Percentiles rank a stretch among this genome's conserved stretches.
These are phyloP conservation scores for Musa schizocarpa DNA, from an alignment of 176 grass and related monocot species.

Conservation along the genomic window DNA sequence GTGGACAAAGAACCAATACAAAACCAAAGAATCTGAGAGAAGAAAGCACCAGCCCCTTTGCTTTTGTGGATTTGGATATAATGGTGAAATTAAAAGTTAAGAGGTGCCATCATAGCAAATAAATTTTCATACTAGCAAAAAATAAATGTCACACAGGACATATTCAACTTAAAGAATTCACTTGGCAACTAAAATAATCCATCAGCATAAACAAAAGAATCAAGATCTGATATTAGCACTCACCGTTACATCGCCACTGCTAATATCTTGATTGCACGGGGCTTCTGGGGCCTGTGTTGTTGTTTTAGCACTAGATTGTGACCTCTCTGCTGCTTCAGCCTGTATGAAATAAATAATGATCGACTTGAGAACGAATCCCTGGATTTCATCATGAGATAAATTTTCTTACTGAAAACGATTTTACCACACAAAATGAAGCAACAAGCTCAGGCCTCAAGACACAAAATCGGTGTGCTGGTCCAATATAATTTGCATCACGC, in stretches of 20 bases:
- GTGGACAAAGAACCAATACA: too few relatives aligned
- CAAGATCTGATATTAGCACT: background rate
- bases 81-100: too few relatives aligned
- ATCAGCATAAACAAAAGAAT: too few relatives aligned
- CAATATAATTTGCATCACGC: conserved; percentile 91
- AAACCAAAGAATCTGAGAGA: too few relatives aligned
- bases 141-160: too few relatives aligned
- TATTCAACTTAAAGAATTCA: too few relatives aligned
- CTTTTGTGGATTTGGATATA: too few relatives aligned
- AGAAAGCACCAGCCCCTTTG: too few relatives aligned
- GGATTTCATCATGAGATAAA: conserved; percentile 1
- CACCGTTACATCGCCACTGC: conserved; percentile 28
- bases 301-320: conserved; percentile 11
- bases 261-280: conserved; percentile 19
- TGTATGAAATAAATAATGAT: conserved; percentile 18
- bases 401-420: conserved; percentile 8
- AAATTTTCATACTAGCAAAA: too few relatives aligned
- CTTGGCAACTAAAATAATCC: too few relatives aligned
- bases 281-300: conserved; percentile 8
- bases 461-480: conserved; percentile 75
- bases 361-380: background rate
- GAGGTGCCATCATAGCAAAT: too few relatives aligned
- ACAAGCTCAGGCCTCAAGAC: conserved; percentile 89
- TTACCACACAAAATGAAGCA: conserved; percentile 80
- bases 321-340: conserved; percentile 35